These are phyloP conservation scores for Umbelopsis vinacea DNA, from an alignment of 192 early-diverging fungal genomes.

Conservation along the genomic window DNA sequence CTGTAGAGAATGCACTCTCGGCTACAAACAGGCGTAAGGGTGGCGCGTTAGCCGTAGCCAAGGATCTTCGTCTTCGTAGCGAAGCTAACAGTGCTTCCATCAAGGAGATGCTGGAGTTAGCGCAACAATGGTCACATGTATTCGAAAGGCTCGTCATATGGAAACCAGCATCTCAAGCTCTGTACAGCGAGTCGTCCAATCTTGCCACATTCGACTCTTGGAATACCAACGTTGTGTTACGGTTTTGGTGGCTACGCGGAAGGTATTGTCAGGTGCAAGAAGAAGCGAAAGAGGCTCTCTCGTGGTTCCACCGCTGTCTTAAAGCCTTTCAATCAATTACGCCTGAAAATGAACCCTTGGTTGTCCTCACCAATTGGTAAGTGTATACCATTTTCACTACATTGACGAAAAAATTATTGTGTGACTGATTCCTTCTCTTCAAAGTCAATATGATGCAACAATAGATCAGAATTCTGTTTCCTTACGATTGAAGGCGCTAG, in stretches of 20 bases:
- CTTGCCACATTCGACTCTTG: background rate
- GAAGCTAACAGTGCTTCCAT: conserved; percentile 10
- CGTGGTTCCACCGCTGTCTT: conserved; percentile 23
- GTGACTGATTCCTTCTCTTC: background rate
- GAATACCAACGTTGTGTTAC: background rate
- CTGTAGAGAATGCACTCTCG: conserved; percentile 5
- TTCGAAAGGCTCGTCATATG: conserved; percentile 4
- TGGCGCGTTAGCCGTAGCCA: conserved; percentile 7
- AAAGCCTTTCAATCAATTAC: background rate
- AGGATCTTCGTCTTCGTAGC: background rate
- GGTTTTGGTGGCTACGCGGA: conserved; percentile 23
- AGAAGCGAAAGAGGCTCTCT: background rate
- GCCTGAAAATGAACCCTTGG: background rate
- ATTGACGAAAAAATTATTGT: too few species aligned
- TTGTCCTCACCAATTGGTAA: background rate
- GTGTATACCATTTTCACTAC: background rate
- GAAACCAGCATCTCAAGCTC: conserved; percentile 12
- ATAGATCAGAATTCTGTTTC: conserved; percentile 30
- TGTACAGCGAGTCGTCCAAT: background rate
- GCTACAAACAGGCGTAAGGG: background rate
- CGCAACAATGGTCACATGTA: conserved; percentile 13
- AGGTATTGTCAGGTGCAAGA: conserved; percentile 12
- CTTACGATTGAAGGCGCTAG: conserved; percentile 32
- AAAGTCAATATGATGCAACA: conserved; percentile 45
- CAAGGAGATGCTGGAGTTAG: conserved; percentile 14